Percentiles rank a stretch among this genome's conserved stretches.
Evolutionary conservation across 495 filamentous ascomycete species (phyloP).

Genomic region (Penicillium waksmanii): DNA sequence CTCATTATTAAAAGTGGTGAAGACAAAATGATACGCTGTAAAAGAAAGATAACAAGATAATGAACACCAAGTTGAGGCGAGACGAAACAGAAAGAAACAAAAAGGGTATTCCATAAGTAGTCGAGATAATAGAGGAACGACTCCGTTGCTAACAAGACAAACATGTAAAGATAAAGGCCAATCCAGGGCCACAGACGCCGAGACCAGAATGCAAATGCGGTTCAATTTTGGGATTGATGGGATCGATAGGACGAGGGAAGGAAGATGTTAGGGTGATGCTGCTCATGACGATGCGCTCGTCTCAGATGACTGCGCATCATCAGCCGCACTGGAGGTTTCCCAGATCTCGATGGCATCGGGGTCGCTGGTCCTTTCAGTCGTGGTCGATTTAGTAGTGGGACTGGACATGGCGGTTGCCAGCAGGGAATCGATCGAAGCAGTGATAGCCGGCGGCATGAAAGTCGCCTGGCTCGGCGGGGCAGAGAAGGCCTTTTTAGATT

Average conservation of each 20-base stretch:
- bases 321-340: conserved; percentile 1
- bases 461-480: conserved; percentile 11
- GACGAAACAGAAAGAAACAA: conserved; percentile 5
- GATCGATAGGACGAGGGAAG: neutral
- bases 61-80: neutral
- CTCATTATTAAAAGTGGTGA: conserved; percentile 17
- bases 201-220: conserved; percentile 27
- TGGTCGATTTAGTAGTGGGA: neutral
- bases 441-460: conserved; percentile 15
- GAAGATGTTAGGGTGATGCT: neutral
- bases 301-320: neutral
- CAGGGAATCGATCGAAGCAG: conserved; percentile 36
- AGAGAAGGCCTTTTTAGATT: conserved; percentile 27
- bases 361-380: neutral
- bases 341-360: conserved; percentile 1
- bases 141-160: conserved; percentile 11
- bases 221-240: conserved; percentile 3
- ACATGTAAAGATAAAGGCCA: neutral
- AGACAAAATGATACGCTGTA: neutral
- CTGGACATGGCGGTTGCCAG: conserved; percentile 30
- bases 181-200: conserved; percentile 19
- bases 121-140: conserved; percentile 10
- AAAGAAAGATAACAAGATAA: conserved; percentile 1
- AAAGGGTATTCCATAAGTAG: conserved; percentile 19
- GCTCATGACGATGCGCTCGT: neutral